Conservation (phyloP, 2,329 filamentous ascomycete genomes). For the Cyanodermella asteris region DNA sequence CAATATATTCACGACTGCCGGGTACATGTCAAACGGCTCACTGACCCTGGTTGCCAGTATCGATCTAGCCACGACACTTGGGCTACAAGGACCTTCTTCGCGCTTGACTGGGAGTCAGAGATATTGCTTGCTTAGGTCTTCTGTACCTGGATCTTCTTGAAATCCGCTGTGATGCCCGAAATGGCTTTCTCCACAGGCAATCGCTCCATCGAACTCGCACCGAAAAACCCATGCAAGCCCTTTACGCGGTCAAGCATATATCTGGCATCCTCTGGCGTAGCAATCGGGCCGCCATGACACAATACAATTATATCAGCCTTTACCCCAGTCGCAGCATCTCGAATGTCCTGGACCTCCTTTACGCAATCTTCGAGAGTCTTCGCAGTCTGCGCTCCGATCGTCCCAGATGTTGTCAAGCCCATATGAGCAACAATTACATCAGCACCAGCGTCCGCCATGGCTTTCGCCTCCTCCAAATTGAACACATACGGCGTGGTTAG, state of each 20-base stretch:
- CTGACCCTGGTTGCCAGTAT: too few species aligned
- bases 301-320: conserved; percentile 40
- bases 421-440: conserved; percentile 49
- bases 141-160: too few species aligned
- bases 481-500: conserved; percentile 53
- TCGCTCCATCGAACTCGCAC: conserved; percentile 48
- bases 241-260: conserved; percentile 38
- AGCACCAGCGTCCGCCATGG: conserved; percentile 42
- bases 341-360: conserved; percentile 37
- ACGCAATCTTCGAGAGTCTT: conserved; percentile 44
- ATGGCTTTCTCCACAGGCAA: conserved; percentile 47
- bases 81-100: too few species aligned
- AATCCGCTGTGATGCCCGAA: conserved; percentile 31
- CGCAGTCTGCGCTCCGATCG: conserved; percentile 39
- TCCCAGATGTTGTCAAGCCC: conserved; percentile 42
- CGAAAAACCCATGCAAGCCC: conserved; percentile 51
- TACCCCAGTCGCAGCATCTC: conserved; percentile 34
- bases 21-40: too few species aligned
- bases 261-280: conserved; percentile 38
- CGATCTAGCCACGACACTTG: too few species aligned
- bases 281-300: conserved; percentile 51
- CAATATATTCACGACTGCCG: too few species aligned
- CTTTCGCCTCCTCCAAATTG: conserved; percentile 34
- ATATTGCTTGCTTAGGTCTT: too few species aligned
- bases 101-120: too few species aligned